Base-by-base conservation (phyloP, 345 rosid species). In the Alliaria petiolata region DNA sequence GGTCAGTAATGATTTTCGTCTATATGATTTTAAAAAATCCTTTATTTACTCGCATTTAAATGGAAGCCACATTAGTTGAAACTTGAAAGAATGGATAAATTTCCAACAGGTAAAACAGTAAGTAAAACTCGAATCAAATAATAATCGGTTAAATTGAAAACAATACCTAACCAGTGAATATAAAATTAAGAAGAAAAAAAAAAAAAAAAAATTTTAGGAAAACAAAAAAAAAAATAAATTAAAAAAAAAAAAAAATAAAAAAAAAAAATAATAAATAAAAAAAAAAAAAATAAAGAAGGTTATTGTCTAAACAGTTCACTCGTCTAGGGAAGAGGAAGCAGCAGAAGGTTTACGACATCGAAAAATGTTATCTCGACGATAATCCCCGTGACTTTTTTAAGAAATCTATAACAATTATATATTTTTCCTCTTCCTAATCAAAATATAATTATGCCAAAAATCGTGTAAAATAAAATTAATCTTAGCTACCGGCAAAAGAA, bases 291-390 rank as follows among this genome's bases (percentile, higher is more conserved):
- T 73, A 47, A 9, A 50, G 78, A 66, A 66, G 68, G 67, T 68
- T 52, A 52, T n/a, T 56, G 70, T 61, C 51, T 62, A 53, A 62
- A 1, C 25, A 22, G 25, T 22, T 68, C 58, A 62, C 31, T 36
- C 44, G 26, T 55, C 79, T 69, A 75, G 75, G 75, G 74, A 69
- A 75, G 69, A 35, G 70, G 59, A 54, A 68, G 45, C 50, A 75
- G 45, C 58, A 69, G 79, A 69, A 68, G 75, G 58, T 69, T 69
- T 68, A 75, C 64, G 69, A 68, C 74, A 61, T 75, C 74, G 69
- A 28, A 67, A 75, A 35, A 0, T 43, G 78, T 35, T 20, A 69
- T 31, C 43, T 53, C 36, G 40, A 69, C 67, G 79, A 26, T 62
- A 56, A 74, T 76, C 77, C 79, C 69, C 71, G 49, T 30, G 45